A percentile compares a stretch with the other conserved stretches of the same genome.
phyloP scores from a whole-genome alignment of 2,329 filamentous ascomycete genomes.

The Hypoxylon rubiginosum region DNA sequence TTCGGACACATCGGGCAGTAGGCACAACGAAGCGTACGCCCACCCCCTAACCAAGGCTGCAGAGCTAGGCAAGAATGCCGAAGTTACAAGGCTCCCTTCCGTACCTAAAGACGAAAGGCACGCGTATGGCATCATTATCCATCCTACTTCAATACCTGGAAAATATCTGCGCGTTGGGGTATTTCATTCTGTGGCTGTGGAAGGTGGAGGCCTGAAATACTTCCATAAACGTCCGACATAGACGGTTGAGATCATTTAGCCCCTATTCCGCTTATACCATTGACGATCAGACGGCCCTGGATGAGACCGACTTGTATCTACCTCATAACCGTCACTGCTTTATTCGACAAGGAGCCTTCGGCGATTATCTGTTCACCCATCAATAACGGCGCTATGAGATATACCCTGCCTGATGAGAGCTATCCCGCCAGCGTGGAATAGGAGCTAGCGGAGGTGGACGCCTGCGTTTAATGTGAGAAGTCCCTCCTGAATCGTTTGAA shows the following conservation, averaged over 20 bases:
- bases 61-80: too few species aligned
- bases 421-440: neutral
- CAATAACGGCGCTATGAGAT: too few species aligned
- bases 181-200: slow-evolving; percentile 13
- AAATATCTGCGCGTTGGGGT: slow-evolving; percentile 24
- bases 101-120: slow-evolving; percentile 1
- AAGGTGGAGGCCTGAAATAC: slow-evolving; percentile 23
- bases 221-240: slow-evolving; percentile 2
- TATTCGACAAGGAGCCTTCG: too few species aligned
- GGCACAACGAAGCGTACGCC: neutral
- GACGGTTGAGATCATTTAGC: slow-evolving; percentile 13
- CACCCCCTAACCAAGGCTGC: too few species aligned
- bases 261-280: too few species aligned
- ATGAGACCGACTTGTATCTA: too few species aligned
- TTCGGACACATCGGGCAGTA: too few species aligned
- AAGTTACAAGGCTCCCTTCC: too few species aligned
- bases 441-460: neutral
- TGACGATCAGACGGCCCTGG: too few species aligned
- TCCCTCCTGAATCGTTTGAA: too few species aligned
- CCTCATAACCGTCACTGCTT: too few species aligned
- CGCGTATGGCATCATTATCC: slow-evolving; percentile 16
- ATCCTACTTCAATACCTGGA: slow-evolving; percentile 3
- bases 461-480: neutral
- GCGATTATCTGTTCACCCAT: too few species aligned
- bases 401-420: neutral